phyloP scores from a whole-genome alignment of 2,329 filamentous ascomycete species.

The Nemania sp. region DNA sequence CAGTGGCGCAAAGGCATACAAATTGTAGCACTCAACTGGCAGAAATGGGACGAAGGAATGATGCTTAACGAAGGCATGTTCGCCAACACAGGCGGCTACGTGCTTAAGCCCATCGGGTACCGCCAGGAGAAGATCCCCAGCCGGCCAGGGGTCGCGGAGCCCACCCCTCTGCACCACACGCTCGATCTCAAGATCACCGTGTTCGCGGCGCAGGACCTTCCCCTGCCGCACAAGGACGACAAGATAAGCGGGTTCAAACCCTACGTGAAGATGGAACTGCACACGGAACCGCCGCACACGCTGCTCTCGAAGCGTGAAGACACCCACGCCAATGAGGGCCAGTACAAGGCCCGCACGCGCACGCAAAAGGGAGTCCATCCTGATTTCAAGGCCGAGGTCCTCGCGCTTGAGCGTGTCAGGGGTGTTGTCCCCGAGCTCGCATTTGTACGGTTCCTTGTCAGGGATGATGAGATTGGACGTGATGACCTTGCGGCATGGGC shows the following conservation, averaged over 20 bases:
- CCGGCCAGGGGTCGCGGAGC: conserved; percentile 22
- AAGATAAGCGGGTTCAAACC: conserved; percentile 66
- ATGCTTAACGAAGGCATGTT: conserved; percentile 98
- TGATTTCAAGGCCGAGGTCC: conserved; percentile 62
- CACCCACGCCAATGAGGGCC: conserved; percentile 58
- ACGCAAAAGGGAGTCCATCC: conserved; percentile 61
- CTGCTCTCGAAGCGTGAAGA: conserved; percentile 42
- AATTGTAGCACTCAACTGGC: conserved; percentile 93
- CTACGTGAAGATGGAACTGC: conserved; percentile 82
- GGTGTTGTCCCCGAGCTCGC: conserved; percentile 69
- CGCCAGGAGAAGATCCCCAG: conserved; percentile 42
- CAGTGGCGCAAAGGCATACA: conserved; percentile 84
- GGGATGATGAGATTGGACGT: conserved; percentile 79
- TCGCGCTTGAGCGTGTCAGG: conserved; percentile 59
- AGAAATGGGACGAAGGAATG: conserved; percentile 87
- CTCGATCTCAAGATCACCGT: conserved; percentile 74
- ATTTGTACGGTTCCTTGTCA: conserved; percentile 81
- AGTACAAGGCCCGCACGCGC: conserved; percentile 62
- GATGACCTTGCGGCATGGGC: conserved; percentile 87
- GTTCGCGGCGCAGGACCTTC: conserved; percentile 75
- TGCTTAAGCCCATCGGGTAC: conserved; percentile 74
- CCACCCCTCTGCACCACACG: conserved; percentile 54
- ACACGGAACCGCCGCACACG: conserved; percentile 62
- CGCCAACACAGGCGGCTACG: conserved; percentile 77
- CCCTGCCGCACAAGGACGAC: conserved; percentile 60